Evolutionary conservation across 2,329 filamentous ascomycete species (phyloP).

Genomic region (Aspergillus chevalieri): DNA sequence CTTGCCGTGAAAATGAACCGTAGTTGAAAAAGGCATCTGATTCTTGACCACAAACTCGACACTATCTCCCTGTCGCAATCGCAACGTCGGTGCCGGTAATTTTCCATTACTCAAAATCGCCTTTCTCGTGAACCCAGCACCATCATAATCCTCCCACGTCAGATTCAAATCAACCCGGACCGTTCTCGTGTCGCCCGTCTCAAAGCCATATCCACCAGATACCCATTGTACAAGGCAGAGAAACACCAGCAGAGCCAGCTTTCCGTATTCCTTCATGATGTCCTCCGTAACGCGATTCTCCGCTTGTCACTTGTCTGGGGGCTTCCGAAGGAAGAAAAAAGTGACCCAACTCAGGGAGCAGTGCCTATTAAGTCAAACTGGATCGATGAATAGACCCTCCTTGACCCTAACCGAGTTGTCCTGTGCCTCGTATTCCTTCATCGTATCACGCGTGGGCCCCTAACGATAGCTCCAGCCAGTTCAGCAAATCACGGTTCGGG

Average conservation of each 20-base stretch:
- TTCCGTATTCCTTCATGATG: background rate
- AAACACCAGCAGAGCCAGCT: background rate
- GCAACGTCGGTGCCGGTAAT: slow-evolving; percentile 22
- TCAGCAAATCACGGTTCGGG: too few relatives aligned
- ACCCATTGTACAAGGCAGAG: slow-evolving; percentile 1
- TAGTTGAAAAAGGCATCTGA: slow-evolving; percentile 16
- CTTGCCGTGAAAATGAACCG: slow-evolving; percentile 28
- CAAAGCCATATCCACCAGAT: background rate
- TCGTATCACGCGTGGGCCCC: too few relatives aligned
- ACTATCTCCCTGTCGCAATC: slow-evolving; percentile 20
- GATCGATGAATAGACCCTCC: too few relatives aligned
- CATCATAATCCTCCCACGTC: slow-evolving; percentile 24
- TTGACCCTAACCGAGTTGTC: too few relatives aligned
- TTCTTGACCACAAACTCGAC: slow-evolving; percentile 25
- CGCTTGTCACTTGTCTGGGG: too few relatives aligned
- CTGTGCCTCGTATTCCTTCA: too few relatives aligned
- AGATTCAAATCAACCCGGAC: slow-evolving; percentile 26
- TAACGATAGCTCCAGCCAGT: too few relatives aligned
- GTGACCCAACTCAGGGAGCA: background rate
- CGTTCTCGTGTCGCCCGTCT: background rate
- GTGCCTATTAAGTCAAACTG: too few relatives aligned
- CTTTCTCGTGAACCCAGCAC: slow-evolving; percentile 22
- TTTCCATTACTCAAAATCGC: slow-evolving; percentile 23
- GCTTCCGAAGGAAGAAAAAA: background rate
- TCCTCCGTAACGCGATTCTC: background rate